Percentiles rank a stretch among this genome's conserved stretches.
Conservation (phyloP, 768 basidiomycete genomes). For the Mrakia hoshinonis region DNA sequence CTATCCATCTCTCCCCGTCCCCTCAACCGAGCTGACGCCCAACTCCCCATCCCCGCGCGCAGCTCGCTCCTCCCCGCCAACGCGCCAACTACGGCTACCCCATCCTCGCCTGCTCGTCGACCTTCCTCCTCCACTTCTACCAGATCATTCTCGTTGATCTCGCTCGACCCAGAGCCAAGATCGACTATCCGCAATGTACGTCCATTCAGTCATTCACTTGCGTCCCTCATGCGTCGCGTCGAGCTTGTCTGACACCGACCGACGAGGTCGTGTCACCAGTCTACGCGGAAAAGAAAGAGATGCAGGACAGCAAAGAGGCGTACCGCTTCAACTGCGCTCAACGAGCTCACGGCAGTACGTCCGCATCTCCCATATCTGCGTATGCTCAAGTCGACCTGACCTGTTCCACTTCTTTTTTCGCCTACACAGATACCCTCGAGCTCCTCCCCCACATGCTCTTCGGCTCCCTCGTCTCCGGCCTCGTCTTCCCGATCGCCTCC, state of each 20-base stretch:
- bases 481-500: background rate
- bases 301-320: background rate
- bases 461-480: conserved; percentile 15
- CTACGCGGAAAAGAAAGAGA: conserved; percentile 1
- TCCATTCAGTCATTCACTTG: too few species aligned
- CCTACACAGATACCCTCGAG: conserved; percentile 16
- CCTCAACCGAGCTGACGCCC: background rate
- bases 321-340: background rate
- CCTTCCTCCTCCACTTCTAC: conserved; percentile 5
- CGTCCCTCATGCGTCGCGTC: background rate
- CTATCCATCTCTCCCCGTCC: background rate
- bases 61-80: conserved; percentile 18
- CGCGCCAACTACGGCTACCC: conserved; percentile 11
- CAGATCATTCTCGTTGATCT: background rate
- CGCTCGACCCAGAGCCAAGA: background rate
- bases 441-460: conserved; percentile 28
- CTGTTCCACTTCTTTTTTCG: background rate
- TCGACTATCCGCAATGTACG: background rate
- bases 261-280: background rate
- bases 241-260: background rate
- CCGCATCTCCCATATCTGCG: background rate
- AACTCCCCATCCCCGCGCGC: background rate
- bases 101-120: background rate
- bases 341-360: background rate
- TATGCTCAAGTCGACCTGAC: background rate